phyloP scores from a whole-genome alignment of 495 filamentous ascomycete genomes.

The Hyaloscypha finlandica region DNA sequence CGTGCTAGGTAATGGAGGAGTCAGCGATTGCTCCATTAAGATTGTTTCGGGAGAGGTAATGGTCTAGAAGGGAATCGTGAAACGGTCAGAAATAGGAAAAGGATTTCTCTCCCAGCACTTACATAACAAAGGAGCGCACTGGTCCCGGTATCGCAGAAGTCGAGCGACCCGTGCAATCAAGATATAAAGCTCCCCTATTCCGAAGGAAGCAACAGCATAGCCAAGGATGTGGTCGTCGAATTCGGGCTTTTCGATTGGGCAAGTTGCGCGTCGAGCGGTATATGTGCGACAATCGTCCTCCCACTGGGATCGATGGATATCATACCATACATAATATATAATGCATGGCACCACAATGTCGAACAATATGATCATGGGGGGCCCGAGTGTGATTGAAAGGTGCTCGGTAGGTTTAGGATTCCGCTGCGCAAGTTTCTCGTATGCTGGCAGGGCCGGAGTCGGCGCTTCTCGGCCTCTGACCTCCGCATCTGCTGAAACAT shows the following conservation, averaged over 20 bases:
- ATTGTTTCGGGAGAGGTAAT: too few species aligned
- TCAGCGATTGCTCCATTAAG: too few species aligned
- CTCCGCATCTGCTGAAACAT: background rate
- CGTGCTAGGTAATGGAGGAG: conserved; percentile 5
- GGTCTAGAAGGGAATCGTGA: too few species aligned
- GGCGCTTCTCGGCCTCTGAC: background rate
- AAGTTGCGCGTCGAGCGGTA: background rate
- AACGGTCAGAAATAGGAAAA: too few species aligned
- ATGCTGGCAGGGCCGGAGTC: background rate
- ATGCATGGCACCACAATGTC: conserved; percentile 26
- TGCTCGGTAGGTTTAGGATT: conserved; percentile 22
- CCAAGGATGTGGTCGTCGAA: conserved; percentile 18
- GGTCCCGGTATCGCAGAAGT: conserved; percentile 12
- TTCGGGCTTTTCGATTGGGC: conserved; percentile 14
- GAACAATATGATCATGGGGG: conserved; percentile 24
- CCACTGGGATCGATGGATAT: conserved; percentile 17
- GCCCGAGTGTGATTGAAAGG: conserved; percentile 23
- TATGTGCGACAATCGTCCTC: conserved; percentile 6
- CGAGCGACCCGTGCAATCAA: conserved; percentile 17
- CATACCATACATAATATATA: conserved; percentile 25
- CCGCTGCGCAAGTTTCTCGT: conserved; percentile 26
- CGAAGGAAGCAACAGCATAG: conserved; percentile 21
- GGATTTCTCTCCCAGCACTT: too few species aligned
- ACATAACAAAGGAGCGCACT: conserved; percentile 14
- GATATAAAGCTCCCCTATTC: conserved; percentile 23